phyloP scores from a whole-genome alignment of 108 stramenopile genomes.

The Cyclotella sp. region DNA sequence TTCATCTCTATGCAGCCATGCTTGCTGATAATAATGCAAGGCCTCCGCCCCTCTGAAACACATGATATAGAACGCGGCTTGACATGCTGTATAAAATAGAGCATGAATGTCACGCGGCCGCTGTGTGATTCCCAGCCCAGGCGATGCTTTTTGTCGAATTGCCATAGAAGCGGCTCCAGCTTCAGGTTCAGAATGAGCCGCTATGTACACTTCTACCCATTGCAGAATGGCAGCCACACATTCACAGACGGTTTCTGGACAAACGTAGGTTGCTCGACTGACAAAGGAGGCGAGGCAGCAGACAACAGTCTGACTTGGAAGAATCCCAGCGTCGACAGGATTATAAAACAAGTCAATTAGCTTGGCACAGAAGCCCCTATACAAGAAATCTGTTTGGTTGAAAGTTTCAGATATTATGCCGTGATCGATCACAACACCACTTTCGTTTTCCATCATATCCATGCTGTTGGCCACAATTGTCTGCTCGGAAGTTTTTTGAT shows the following conservation, averaged over 20 bases:
- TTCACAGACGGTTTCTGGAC: slow-evolving; percentile 80
- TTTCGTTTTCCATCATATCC: slow-evolving; percentile 13
- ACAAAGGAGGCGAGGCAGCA: slow-evolving; percentile 97
- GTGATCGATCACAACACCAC: neutral
- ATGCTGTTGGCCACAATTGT: neutral
- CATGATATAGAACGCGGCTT: slow-evolving; percentile 97
- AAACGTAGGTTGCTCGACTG: slow-evolving; percentile 85
- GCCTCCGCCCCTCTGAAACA: slow-evolving; percentile 93
- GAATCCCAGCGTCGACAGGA: slow-evolving; percentile 65
- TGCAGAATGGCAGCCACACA: slow-evolving; percentile 77
- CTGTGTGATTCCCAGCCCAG: slow-evolving; percentile 55
- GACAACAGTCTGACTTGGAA: slow-evolving; percentile 83
- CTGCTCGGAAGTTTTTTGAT: slow-evolving; percentile 1
- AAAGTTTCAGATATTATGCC: slow-evolving; percentile 7
- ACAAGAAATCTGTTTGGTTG: slow-evolving; percentile 54
- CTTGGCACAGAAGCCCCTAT: slow-evolving; percentile 79
- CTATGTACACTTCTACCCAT: slow-evolving; percentile 90
- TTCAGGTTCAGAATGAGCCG: slow-evolving; percentile 36
- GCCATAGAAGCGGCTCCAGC: neutral
- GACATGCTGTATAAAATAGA: slow-evolving; percentile 94
- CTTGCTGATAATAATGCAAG: slow-evolving; percentile 62
- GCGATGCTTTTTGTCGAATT: slow-evolving; percentile 27
- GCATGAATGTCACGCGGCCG: slow-evolving; percentile 76
- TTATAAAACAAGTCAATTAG: slow-evolving; percentile 78
- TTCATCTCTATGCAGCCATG: slow-evolving; percentile 38